A percentile compares a stretch with the other conserved stretches of the same genome.
Conservation (phyloP, 352 stramenopile species). For the Paralagenidium karlingii region DNA sequence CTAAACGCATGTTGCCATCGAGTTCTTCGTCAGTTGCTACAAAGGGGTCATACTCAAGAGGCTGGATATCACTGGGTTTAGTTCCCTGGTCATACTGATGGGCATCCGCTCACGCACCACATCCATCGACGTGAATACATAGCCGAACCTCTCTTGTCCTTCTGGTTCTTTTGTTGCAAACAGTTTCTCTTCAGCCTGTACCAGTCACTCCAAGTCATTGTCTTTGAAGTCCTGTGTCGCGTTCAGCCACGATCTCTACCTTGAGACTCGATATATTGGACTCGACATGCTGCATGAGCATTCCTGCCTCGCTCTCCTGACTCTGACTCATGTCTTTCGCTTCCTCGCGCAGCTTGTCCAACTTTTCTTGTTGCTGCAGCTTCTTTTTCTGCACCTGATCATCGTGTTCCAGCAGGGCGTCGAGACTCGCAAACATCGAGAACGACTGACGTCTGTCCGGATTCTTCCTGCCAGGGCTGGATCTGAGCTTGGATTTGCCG, state of each 20-base stretch:
- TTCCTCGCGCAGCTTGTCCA: slow-evolving; percentile 46
- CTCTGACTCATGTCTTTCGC: slow-evolving; percentile 10
- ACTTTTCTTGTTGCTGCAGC: slow-evolving; percentile 28
- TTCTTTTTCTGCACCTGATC: slow-evolving; percentile 43
- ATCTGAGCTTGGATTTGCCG: slow-evolving; percentile 20
- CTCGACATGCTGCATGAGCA: slow-evolving; percentile 60
- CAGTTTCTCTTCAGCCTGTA: slow-evolving; percentile 4
- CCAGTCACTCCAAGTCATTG: slow-evolving; percentile 1
- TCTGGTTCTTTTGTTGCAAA: slow-evolving; percentile 2
- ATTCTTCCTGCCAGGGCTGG: too few species aligned
- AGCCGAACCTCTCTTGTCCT: slow-evolving; percentile 52
- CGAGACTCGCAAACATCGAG: slow-evolving; percentile 38
- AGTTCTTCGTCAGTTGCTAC: slow-evolving; percentile 42
- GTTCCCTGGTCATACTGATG: neutral
- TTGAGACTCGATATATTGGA: slow-evolving; percentile 50
- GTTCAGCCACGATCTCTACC: neutral
- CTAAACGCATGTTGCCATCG: slow-evolving; percentile 26
- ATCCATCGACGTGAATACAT: slow-evolving; percentile 68
- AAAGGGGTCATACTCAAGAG: slow-evolving; percentile 38
- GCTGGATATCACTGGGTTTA: slow-evolving; percentile 7
- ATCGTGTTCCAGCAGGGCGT: slow-evolving; percentile 59
- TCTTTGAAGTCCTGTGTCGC: neutral
- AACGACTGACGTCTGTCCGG: too few species aligned
- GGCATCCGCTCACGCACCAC: slow-evolving; percentile 15
- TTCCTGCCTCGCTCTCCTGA: slow-evolving; percentile 4